Evolutionary conservation across 2,329 filamentous ascomycete genomes (phyloP).

Genomic region (Sporothrix phasma): DNA sequence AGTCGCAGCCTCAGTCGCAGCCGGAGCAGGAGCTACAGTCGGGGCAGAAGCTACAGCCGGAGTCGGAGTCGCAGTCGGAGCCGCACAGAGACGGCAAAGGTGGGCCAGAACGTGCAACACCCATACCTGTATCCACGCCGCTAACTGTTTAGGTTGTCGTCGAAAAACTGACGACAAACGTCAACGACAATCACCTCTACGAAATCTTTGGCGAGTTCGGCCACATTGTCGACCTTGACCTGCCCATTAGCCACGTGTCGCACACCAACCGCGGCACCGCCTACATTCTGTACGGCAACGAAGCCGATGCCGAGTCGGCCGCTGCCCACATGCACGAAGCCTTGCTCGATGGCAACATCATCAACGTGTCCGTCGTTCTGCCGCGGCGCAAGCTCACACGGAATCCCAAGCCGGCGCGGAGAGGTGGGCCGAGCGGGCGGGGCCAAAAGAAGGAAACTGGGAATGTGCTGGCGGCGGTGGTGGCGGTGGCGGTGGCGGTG

Average conservation of each 20-base stretch:
- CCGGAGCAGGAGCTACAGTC: background rate
- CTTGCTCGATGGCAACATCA: conserved; percentile 73
- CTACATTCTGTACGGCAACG: conserved; percentile 74
- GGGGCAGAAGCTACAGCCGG: conserved; percentile 17
- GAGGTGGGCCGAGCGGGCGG: conserved; percentile 49
- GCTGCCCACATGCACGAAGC: conserved; percentile 97
- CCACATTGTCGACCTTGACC: conserved; percentile 72
- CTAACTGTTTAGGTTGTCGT: conserved; percentile 64
- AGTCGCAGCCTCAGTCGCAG: background rate
- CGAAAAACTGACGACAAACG: conserved; percentile 90
- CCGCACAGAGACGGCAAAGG: conserved; percentile 8
- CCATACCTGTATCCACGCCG: background rate
- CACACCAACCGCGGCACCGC: conserved; percentile 71
- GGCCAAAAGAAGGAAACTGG: conserved; percentile 36
- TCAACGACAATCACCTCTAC: conserved; percentile 75
- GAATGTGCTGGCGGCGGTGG: conserved; percentile 20
- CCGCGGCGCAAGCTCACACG: conserved; percentile 74
- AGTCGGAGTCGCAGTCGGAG: background rate
- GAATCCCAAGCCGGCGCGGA: conserved; percentile 62
- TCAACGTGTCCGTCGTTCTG: conserved; percentile 82
- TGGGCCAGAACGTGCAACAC: background rate
- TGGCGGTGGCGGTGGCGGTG: background rate
- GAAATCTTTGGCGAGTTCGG: conserved; percentile 93
- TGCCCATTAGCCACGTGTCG: conserved; percentile 75
- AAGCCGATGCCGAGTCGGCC: conserved; percentile 73